Percentiles rank a stretch among this genome's conserved stretches.
Evolutionary conservation across 352 stramenopile genomes (phyloP).

Genomic region (Pythium sp.): DNA sequence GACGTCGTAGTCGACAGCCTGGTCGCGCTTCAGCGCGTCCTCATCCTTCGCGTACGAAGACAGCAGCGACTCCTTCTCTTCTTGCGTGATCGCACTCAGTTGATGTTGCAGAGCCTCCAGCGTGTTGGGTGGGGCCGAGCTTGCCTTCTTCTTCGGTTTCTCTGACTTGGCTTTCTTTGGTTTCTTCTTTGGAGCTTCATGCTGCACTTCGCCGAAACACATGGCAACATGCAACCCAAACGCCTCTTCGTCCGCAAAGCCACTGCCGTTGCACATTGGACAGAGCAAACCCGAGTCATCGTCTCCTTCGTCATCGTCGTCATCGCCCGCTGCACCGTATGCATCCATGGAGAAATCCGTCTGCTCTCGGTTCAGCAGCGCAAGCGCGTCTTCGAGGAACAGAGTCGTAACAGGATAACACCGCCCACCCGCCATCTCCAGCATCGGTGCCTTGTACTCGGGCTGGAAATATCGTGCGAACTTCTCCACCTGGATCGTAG

Average conservation of each 20-base stretch:
- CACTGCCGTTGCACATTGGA: slow-evolving; percentile 71
- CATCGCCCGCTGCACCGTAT: slow-evolving; percentile 3
- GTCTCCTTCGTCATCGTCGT: background rate
- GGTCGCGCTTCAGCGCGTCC: slow-evolving; percentile 55
- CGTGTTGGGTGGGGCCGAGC: slow-evolving; percentile 26
- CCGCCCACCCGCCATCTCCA: slow-evolving; percentile 79
- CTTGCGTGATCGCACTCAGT: slow-evolving; percentile 28
- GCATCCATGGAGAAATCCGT: slow-evolving; percentile 20
- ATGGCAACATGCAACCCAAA: slow-evolving; percentile 86
- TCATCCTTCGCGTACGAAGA: slow-evolving; percentile 59
- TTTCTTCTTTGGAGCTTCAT: slow-evolving; percentile 17
- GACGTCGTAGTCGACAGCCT: slow-evolving; percentile 70
- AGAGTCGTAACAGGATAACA: slow-evolving; percentile 91
- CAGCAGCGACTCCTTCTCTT: slow-evolving; percentile 39
- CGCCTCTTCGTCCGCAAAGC: slow-evolving; percentile 78
- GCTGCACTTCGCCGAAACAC: slow-evolving; percentile 57
- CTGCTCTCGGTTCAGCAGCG: slow-evolving; percentile 36
- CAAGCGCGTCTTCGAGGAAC: slow-evolving; percentile 89
- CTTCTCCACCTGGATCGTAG: slow-evolving; percentile 94
- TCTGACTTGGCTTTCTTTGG: slow-evolving; percentile 17
- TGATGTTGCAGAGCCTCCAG: slow-evolving; percentile 33
- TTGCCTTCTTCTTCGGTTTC: slow-evolving; percentile 1
- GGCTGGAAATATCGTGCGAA: slow-evolving; percentile 91
- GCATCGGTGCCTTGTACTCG: slow-evolving; percentile 59
- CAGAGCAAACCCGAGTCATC: slow-evolving; percentile 51